Base-by-base conservation (phyloP, 768 basidiomycete genomes). In the Arthromyces matolae region DNA sequence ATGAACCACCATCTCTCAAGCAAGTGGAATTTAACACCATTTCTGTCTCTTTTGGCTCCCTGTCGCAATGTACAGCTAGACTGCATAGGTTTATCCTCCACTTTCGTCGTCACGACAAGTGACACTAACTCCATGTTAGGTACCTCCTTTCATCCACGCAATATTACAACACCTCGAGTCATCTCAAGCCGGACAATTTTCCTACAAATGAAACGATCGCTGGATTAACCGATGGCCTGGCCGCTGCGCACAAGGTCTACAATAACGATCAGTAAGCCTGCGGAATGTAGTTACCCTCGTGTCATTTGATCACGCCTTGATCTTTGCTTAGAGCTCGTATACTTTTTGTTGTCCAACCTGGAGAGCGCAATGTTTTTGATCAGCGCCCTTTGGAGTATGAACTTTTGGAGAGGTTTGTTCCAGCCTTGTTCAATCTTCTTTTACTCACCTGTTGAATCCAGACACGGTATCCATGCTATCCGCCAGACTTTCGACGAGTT, bases 21-120 rank as follows among this genome's bases (percentile, higher is more conserved):
- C 95, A 99, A 67, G 95, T 98, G 33, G 95, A 99, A 64, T 96
- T 97, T 70, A 99, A 99, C 62, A 96, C 95, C 8, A 94, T 97
- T 53, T 91, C 93, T 2, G 81, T 85, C 0, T 93, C 93, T 0
- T 95, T 97, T 63, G 95, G 93, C 0, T 60, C 83, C 1, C 72
- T 97, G 12, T 89, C 89, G 0, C 73, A 88, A 52, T 75, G 72
- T 29, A 71, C 76, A 8, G 74, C 86, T 3, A 78, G 80, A 19
- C 64, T 97, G 61, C 95, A 98, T 66, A 75, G 83, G 91, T 93
- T 55, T 40, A 70, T 45, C 12, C 4, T 16, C 29, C 27, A 5
- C 19, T n/a, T n/a, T n/a, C n/a, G n/a, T n/a, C n/a, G n/a, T n/a
- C 7, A 20, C 13, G 27, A 23, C 35, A 14, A 7, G 38, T 4